Percentiles rank a stretch among this genome's conserved stretches.
Conservation (phyloP, 805 yeast genomes). For the Pichia deserticola region DNA sequence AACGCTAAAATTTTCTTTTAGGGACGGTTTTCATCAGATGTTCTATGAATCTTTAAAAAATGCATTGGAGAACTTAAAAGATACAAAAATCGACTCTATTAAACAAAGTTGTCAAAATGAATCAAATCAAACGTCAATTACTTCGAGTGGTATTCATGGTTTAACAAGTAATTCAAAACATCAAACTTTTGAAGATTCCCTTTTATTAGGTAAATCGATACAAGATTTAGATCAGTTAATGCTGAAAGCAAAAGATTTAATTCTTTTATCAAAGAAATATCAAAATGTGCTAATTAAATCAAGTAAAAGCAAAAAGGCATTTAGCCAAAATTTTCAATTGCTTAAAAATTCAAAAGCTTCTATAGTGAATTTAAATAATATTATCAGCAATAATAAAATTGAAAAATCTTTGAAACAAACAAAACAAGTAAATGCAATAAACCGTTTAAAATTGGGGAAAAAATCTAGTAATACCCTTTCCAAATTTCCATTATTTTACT, state of each 20-base stretch:
- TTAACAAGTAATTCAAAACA: conserved; percentile 51
- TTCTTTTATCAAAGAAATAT: conserved; percentile 45
- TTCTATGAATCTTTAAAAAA: conserved; percentile 42
- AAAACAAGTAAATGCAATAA: conserved; percentile 16
- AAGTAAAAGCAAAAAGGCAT: conserved; percentile 9
- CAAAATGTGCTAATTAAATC: conserved; percentile 19
- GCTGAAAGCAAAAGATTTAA: conserved; percentile 70
- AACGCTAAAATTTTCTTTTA: conserved; percentile 63
- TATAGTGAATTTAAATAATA: conserved; percentile 21
- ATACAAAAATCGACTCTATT: background rate
- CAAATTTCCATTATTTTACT: conserved; percentile 20
- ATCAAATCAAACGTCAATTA: background rate
- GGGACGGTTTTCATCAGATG: conserved; percentile 55
- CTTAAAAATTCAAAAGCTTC: conserved; percentile 26
- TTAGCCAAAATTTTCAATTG: conserved; percentile 20
- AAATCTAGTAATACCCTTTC: conserved; percentile 5
- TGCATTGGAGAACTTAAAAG: conserved; percentile 29
- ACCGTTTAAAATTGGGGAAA: conserved; percentile 12
- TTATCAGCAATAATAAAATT: conserved; percentile 24
- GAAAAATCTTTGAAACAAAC: conserved; percentile 16
- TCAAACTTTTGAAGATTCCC: conserved; percentile 50
- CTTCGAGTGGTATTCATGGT: conserved; percentile 54
- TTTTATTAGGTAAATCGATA: conserved; percentile 58
- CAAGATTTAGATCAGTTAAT: conserved; percentile 71
- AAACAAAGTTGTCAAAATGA: background rate